phyloP scores from a whole-genome alignment of 108 stramenopile species.

The Hondaea fermentalgiana region DNA sequence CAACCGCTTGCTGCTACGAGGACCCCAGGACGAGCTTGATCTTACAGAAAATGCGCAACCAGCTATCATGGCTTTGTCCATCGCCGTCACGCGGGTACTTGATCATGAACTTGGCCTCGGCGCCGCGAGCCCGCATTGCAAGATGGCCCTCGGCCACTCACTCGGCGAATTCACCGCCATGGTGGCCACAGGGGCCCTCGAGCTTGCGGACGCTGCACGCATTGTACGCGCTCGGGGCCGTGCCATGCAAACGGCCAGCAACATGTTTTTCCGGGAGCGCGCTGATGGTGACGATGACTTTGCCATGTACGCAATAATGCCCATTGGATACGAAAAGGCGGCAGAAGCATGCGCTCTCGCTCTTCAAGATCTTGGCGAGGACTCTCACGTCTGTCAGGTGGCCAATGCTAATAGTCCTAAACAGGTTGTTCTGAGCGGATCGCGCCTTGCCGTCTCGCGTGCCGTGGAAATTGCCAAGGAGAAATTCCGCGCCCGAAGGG shows the following conservation, averaged over 20 bases:
- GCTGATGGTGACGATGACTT: background rate
- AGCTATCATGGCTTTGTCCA: background rate
- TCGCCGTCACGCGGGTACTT: background rate
- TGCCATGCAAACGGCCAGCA: background rate
- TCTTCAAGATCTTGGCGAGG: background rate
- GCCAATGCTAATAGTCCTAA: background rate
- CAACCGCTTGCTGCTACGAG: background rate
- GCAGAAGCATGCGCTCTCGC: background rate
- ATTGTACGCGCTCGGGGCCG: background rate
- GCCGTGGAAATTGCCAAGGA: background rate
- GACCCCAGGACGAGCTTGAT: background rate
- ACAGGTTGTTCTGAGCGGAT: background rate
- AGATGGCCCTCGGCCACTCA: slow-evolving; percentile 10
- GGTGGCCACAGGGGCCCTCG: background rate
- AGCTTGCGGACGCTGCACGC: background rate
- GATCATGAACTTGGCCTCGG: background rate
- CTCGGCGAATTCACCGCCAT: slow-evolving; percentile 5
- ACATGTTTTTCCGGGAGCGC: background rate
- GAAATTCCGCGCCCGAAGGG: background rate
- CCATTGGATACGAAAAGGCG: background rate
- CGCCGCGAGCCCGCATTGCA: background rate
- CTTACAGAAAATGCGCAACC: background rate
- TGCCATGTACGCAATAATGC: background rate
- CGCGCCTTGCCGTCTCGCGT: background rate
- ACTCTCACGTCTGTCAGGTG: background rate